Evolutionary conservation across 2,329 filamentous ascomycete genomes (phyloP).

Genomic region (Torrubiellomyces zombiae): DNA sequence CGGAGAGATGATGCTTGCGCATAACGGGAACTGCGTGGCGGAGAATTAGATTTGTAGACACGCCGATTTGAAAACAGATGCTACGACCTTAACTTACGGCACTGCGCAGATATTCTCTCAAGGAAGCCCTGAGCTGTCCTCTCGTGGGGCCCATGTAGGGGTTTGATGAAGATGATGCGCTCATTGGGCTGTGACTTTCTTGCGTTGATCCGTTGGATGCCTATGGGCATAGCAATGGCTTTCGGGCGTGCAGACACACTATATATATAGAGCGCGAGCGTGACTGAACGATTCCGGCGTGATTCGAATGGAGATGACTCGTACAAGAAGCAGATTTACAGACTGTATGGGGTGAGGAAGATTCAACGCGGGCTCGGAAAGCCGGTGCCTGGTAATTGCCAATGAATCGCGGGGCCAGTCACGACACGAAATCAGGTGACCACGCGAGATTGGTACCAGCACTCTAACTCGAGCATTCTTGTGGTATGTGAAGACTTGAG

Average conservation of each 20-base stretch:
- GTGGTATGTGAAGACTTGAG: too few relatives aligned
- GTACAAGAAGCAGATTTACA: too few relatives aligned
- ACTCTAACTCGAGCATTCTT: too few relatives aligned
- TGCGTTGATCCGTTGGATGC: constrained; percentile 64
- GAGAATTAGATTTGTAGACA: background rate
- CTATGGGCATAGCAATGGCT: constrained; percentile 51
- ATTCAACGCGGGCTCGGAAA: background rate
- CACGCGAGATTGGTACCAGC: too few relatives aligned
- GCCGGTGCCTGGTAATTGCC: background rate
- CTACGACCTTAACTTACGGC: constrained; percentile 37
- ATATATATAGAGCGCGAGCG: too few relatives aligned
- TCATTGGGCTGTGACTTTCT: constrained; percentile 58
- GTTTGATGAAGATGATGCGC: constrained; percentile 73
- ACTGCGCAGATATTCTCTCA: constrained; percentile 66
- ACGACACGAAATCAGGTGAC: constrained; percentile 9
- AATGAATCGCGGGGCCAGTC: background rate
- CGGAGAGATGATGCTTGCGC: constrained; percentile 45
- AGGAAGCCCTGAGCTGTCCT: constrained; percentile 51
- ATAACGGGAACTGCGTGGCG: constrained; percentile 48
- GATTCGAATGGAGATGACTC: too few relatives aligned
- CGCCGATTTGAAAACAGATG: too few relatives aligned
- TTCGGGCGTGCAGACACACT: too few relatives aligned
- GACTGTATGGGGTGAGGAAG: too few relatives aligned
- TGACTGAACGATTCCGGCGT: too few relatives aligned
- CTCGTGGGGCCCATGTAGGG: constrained; percentile 48